Percentiles rank a stretch among this genome's conserved stretches.
Evolutionary conservation across 1,284 basidiomycete species (phyloP).

Genomic region (Takashimella koratensis): DNA sequence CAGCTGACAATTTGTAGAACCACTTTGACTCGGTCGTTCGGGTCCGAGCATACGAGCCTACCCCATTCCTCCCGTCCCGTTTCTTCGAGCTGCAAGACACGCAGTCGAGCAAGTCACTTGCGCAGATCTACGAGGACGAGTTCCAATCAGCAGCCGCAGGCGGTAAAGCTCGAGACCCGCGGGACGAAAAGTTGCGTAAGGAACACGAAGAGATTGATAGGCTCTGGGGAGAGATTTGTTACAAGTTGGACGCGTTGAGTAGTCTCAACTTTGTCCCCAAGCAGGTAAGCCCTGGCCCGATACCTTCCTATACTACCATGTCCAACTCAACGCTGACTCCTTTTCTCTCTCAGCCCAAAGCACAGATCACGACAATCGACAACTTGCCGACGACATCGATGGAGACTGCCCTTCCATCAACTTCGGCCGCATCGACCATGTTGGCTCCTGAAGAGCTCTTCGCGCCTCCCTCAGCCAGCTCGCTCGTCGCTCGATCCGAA

Average conservation of each 20-base stretch:
- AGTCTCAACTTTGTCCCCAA: constrained; percentile 97
- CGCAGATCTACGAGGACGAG: constrained; percentile 95
- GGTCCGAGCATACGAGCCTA: constrained; percentile 70
- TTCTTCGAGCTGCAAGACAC: constrained; percentile 86
- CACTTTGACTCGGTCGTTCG: constrained; percentile 90
- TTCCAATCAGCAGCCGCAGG: constrained; percentile 62
- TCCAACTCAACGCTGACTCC: background rate
- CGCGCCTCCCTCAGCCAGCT: constrained; percentile 55
- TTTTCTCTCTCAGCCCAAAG: constrained; percentile 67
- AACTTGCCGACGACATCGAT: constrained; percentile 81
- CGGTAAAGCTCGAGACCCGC: constrained; percentile 60
- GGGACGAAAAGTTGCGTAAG: constrained; percentile 81
- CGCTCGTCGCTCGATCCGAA: constrained; percentile 67
- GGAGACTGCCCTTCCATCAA: constrained; percentile 86
- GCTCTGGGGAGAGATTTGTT: constrained; percentile 79
- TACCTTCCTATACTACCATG: too few relatives aligned
- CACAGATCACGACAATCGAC: constrained; percentile 77
- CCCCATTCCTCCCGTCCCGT: constrained; percentile 84
- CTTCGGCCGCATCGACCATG: constrained; percentile 69
- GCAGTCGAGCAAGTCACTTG: constrained; percentile 81
- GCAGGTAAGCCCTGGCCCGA: too few relatives aligned
- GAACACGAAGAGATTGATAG: constrained; percentile 83
- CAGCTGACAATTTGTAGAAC: constrained; percentile 36
- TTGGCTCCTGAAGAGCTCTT: constrained; percentile 94
- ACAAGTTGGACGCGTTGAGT: constrained; percentile 87